These are phyloP conservation scores for Hortiboletus flavorubellus DNA, from an alignment of 768 basidiomycete species.

Conservation along the genomic window DNA sequence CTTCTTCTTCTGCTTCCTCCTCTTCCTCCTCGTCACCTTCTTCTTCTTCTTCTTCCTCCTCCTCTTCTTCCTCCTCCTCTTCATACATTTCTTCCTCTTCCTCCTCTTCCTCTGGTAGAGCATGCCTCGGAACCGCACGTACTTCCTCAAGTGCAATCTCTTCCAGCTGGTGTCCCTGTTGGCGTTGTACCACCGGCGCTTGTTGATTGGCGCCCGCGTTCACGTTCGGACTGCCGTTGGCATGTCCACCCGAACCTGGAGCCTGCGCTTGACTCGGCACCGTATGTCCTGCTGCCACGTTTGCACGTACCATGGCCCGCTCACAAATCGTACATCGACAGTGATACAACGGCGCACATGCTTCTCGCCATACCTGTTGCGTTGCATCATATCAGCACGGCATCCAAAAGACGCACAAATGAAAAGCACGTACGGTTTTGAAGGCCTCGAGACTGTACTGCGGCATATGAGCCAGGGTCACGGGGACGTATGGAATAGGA, in stretches of 20 bases:
- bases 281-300: constrained; percentile 39
- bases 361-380: constrained; percentile 67
- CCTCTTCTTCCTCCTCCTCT: constrained; percentile 27
- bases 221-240: neutral
- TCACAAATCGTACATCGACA: constrained; percentile 75
- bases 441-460: constrained; percentile 58
- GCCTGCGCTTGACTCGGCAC: constrained; percentile 28
- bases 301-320: constrained; percentile 55
- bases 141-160: constrained; percentile 30
- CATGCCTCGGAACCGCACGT: constrained; percentile 15
- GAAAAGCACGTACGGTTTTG: constrained; percentile 43
- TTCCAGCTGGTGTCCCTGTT: constrained; percentile 9
- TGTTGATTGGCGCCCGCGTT: constrained; percentile 8
- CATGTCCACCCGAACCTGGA: constrained; percentile 4
- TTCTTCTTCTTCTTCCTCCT: constrained; percentile 23
- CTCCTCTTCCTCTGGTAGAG: constrained; percentile 30
- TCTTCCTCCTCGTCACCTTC: constrained; percentile 19
- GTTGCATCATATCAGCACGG: constrained; percentile 1
- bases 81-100: constrained; percentile 24
- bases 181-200: neutral
- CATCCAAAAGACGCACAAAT: neutral
- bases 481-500: constrained; percentile 68
- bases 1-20: constrained; percentile 35
- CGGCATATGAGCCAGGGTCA: constrained; percentile 51
- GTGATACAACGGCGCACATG: constrained; percentile 65